Conservation (phyloP, 768 basidiomycete genomes). For the Flagelloscypha sp. region DNA sequence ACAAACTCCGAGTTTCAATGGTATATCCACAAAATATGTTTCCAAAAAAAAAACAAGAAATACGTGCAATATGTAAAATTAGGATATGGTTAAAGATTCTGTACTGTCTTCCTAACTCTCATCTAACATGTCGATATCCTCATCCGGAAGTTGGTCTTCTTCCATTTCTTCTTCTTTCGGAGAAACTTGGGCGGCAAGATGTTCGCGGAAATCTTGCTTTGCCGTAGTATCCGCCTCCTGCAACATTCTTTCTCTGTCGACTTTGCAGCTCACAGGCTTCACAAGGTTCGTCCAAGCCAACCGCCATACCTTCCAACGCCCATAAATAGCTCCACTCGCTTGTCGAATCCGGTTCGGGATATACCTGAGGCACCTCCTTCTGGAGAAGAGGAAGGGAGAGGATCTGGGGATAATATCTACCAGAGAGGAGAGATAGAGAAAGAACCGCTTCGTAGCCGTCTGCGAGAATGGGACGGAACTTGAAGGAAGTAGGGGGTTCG, state of each 20-base stretch:
- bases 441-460: constrained; percentile 57
- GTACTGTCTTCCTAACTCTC: too few species aligned
- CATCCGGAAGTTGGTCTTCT: constrained; percentile 22
- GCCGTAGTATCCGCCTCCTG: constrained; percentile 52
- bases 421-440: constrained; percentile 63
- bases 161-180: constrained; percentile 20
- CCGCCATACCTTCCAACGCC: constrained; percentile 62
- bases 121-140: constrained; percentile 9
- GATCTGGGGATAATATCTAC: constrained; percentile 74
- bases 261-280: constrained; percentile 56
- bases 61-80: too few species aligned
- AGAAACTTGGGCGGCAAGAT: too few species aligned
- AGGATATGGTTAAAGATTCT: too few species aligned
- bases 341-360: constrained; percentile 30
- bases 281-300: constrained; percentile 63
- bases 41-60: too few species aligned
- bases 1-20: too few species aligned
- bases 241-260: constrained; percentile 46
- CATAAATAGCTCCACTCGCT: constrained; percentile 46
- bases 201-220: constrained; percentile 29
- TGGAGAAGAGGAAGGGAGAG: constrained; percentile 56
- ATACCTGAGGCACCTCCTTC: constrained; percentile 29
- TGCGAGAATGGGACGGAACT: constrained; percentile 59
- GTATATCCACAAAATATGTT: too few species aligned
- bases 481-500: constrained; percentile 55